phyloP scores from a whole-genome alignment of 345 rosid genomes.

The Brassica carinata region DNA sequence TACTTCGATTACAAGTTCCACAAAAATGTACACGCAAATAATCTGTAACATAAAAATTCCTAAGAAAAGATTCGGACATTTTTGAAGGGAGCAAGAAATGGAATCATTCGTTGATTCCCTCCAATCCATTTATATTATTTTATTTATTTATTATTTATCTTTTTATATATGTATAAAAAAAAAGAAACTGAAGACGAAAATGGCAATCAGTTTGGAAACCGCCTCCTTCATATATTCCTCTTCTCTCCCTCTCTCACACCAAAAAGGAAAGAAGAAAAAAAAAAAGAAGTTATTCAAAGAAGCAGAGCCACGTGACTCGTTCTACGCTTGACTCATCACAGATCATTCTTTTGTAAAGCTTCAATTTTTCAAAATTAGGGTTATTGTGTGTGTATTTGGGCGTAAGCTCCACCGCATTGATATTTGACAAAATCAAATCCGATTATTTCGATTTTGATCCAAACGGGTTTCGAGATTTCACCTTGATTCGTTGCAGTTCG shows the following conservation, averaged over 20 bases:
- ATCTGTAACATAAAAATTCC: neutral
- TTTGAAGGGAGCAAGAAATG: constrained; percentile 26
- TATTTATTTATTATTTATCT: neutral
- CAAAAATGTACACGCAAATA: constrained; percentile 29
- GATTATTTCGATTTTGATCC: constrained; percentile 11
- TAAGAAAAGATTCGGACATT: constrained; percentile 35
- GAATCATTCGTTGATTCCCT: constrained; percentile 43
- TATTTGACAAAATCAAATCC: constrained; percentile 15
- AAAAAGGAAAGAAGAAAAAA: neutral
- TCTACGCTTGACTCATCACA: constrained; percentile 31
- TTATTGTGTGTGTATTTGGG: constrained; percentile 16
- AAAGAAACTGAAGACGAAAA: constrained; percentile 4
- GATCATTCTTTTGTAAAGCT: constrained; percentile 18
- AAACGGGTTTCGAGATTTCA: neutral
- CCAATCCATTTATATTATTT: neutral
- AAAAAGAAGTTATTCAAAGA: neutral
- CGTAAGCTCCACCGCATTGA: constrained; percentile 20
- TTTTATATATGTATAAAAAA: too few species aligned
- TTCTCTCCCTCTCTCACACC: neutral
- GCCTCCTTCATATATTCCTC: constrained; percentile 21
- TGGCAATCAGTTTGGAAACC: constrained; percentile 35
- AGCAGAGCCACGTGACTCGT: constrained; percentile 38
- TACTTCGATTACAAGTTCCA: constrained; percentile 21
- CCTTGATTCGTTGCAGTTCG: constrained; percentile 8
- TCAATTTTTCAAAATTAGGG: constrained; percentile 21